A percentile compares a stretch with the other conserved stretches of the same genome.
Evolutionary conservation across 768 basidiomycete genomes (phyloP).

Genomic region (Mycena latifolia): DNA sequence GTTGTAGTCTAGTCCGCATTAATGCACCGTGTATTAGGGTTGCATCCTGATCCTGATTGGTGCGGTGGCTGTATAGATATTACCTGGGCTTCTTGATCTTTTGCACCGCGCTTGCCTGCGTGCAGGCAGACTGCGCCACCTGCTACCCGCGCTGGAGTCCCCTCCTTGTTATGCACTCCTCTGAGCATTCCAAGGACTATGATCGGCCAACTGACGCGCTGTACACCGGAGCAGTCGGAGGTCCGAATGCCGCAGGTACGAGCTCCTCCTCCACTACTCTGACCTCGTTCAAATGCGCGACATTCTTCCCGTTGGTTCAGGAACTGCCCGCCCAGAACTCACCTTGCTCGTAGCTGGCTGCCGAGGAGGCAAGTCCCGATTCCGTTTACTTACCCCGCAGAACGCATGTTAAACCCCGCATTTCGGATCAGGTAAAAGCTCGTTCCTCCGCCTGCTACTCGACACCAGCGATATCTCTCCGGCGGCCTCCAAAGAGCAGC

Average conservation of each 20-base stretch:
- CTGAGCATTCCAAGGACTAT: constrained; percentile 58
- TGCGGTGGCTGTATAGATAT: constrained; percentile 55
- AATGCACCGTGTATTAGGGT: constrained; percentile 20
- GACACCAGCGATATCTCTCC: constrained; percentile 81
- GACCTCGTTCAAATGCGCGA: constrained; percentile 17
- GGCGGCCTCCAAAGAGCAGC: constrained; percentile 77
- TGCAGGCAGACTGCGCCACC: constrained; percentile 68
- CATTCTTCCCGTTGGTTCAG: constrained; percentile 12
- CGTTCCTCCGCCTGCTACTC: constrained; percentile 87
- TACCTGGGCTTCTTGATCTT: constrained; percentile 36
- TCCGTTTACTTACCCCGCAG: constrained; percentile 30
- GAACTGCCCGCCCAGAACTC: constrained; percentile 45
- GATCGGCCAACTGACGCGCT: constrained; percentile 30
- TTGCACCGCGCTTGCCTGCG: constrained; percentile 74
- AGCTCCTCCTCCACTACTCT: constrained; percentile 16
- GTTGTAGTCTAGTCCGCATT: constrained; percentile 14
- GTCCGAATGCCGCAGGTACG: constrained; percentile 28
- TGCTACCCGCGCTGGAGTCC: constrained; percentile 61
- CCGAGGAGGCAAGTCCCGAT: constrained; percentile 67
- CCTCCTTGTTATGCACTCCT: constrained; percentile 68
- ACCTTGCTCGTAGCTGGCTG: constrained; percentile 87
- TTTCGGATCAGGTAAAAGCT: constrained; percentile 79
- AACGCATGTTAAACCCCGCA: constrained; percentile 41
- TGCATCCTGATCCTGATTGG: constrained; percentile 56
- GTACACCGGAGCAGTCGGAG: neutral